Conservation (phyloP, 2,329 filamentous ascomycete genomes). For the Zasmidium citrigriseum region DNA sequence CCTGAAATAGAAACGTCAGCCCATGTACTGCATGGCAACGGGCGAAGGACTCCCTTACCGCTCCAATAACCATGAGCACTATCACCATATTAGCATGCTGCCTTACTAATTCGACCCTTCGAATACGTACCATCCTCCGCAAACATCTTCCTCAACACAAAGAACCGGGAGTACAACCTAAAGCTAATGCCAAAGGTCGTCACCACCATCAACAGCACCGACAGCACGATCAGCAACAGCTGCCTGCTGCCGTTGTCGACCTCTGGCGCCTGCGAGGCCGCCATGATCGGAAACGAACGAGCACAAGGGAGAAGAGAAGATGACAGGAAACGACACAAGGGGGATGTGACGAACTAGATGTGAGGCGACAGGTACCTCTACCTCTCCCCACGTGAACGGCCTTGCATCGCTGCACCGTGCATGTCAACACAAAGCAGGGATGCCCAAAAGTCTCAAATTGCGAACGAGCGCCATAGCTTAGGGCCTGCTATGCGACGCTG, state of each 20-base stretch:
- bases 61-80: slow-evolving; percentile 16
- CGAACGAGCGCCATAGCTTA: too few relatives aligned
- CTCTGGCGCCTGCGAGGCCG: neutral
- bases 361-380: too few relatives aligned
- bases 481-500: too few relatives aligned
- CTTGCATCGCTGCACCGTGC: too few relatives aligned
- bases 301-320: neutral
- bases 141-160: slow-evolving; percentile 16
- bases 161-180: slow-evolving; percentile 13
- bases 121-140: slow-evolving; percentile 17
- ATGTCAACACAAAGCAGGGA: too few relatives aligned
- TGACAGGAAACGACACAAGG: neutral
- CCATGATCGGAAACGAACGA: neutral
- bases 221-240: slow-evolving; percentile 16
- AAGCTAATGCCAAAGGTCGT: slow-evolving; percentile 13
- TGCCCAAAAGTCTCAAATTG: too few relatives aligned
- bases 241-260: slow-evolving; percentile 11
- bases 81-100: slow-evolving; percentile 3
- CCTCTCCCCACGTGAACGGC: too few relatives aligned
- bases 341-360: neutral
- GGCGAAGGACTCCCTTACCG: slow-evolving; percentile 2
- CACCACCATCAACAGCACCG: slow-evolving; percentile 12
- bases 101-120: neutral
- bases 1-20: neutral
- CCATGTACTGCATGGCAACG: neutral